Percentiles rank a stretch among this genome's conserved stretches.
phyloP scores from a whole-genome alignment of 768 basidiomycete genomes.

The Saitozyma podzolica region DNA sequence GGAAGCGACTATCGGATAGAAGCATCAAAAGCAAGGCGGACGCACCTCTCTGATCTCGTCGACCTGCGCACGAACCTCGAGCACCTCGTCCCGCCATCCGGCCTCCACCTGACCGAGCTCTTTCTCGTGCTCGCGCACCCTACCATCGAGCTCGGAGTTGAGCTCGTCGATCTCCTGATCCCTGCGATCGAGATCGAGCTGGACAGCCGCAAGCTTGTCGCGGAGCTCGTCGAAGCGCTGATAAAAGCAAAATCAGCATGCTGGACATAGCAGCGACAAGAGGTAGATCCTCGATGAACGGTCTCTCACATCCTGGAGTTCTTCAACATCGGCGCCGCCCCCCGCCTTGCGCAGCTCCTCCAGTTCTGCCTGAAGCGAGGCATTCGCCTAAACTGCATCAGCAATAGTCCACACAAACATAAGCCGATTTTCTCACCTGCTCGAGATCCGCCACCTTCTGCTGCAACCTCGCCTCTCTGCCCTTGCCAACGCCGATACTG shows the following conservation, averaged over 20 bases:
- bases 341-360: slow-evolving; percentile 30
- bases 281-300: background rate
- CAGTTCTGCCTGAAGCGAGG: slow-evolving; percentile 33
- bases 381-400: slow-evolving; percentile 34
- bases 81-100: slow-evolving; percentile 85
- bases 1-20: background rate
- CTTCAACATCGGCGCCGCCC: slow-evolving; percentile 21
- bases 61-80: slow-evolving; percentile 72
- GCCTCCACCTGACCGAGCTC: slow-evolving; percentile 62
- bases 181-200: slow-evolving; percentile 81
- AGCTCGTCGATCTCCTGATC: slow-evolving; percentile 75
- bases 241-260: background rate
- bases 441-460: slow-evolving; percentile 58
- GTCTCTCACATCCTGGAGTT: slow-evolving; percentile 36
- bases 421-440: slow-evolving; percentile 13
- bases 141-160: slow-evolving; percentile 72
- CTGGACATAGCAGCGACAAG: background rate
- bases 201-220: slow-evolving; percentile 45
- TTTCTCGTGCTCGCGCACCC: slow-evolving; percentile 44
- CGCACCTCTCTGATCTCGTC: slow-evolving; percentile 62
- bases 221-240: slow-evolving; percentile 46
- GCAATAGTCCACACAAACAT: background rate
- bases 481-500: slow-evolving; percentile 50
- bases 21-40: slow-evolving; percentile 5
- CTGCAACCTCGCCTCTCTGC: slow-evolving; percentile 57